Evolutionary conservation across 2,329 filamentous ascomycete genomes (phyloP), one percentile per base, ranked within the genome.

Genomic region (Venturia carpophila): DNA sequence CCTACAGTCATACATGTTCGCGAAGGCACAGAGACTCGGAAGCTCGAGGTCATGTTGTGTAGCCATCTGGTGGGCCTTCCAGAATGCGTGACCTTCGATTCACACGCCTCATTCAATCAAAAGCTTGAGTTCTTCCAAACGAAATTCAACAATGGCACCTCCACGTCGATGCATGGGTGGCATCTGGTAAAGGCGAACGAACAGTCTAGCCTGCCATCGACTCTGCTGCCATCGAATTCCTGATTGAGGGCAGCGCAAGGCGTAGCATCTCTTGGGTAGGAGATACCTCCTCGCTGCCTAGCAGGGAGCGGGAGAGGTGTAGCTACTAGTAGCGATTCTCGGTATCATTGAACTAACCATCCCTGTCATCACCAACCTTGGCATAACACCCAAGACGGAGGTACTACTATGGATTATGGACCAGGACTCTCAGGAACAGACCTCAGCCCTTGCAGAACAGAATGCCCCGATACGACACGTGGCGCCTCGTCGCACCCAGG

Each of bases 371-470:
- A 27, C 24, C 47, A 3, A 34, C 47, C 11, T 52, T 21, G 21
- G 15, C 24, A 15, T 21, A 27, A n/a, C 21, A n/a, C 27, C 21
- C 11, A 11, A 47, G 45, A 47, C 45, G 10, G n/a, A n/a, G n/a
- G 39, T 41, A 47, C 45, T 21, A 10, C 17, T 10, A 47, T 1
- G 9, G 4, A 49, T 15, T 27, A 30, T 27, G 47, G 9, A 37
- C 52, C 17, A 39, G 52, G 52, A n/a, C 27, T 19, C 17, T 58
- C 52, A 58, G 52, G 52, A 58, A 58, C 52, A 37, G 9, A 37
- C 30, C 34, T 6, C 5, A 58, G 30, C 52, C 30, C 52, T 37
- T 58, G 52, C 52, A 37, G 52, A 56, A 34, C 9, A 56, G 5
- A 37, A 56, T 56, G 19, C 52, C 24, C 49, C 49, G 49, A 34